Percentiles rank a stretch among this genome's conserved stretches.
Conservation (phyloP, 2,329 filamentous ascomycete species). For the Aureobasidium leucospermi region DNA sequence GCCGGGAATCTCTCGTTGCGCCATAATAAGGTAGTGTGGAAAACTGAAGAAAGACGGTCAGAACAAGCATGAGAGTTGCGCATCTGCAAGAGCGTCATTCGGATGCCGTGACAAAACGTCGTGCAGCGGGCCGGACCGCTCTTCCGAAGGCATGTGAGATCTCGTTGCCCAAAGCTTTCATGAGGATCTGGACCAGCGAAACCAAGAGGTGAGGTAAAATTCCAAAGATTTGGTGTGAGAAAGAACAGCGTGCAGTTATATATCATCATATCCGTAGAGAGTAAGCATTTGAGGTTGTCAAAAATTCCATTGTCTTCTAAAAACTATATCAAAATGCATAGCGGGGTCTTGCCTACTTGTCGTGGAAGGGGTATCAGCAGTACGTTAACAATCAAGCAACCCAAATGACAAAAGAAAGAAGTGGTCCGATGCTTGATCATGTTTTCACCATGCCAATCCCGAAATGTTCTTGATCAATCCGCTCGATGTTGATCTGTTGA, state of each 20-base stretch:
- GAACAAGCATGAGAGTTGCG: background rate
- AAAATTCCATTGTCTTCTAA: no score
- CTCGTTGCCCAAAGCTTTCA: background rate
- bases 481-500: background rate
- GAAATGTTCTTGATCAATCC: background rate
- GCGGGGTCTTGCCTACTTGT: background rate
- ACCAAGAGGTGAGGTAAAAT: no score
- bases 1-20: conserved; percentile 29
- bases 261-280: no score
- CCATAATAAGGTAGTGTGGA: background rate
- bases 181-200: background rate
- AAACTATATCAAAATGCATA: background rate
- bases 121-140: background rate
- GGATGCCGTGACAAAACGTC: background rate
- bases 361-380: conserved; percentile 4
- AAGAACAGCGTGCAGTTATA: no score
- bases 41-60: background rate
- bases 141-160: background rate
- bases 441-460: background rate
- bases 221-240: no score
- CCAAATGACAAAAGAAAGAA: conserved; percentile 6
- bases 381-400: background rate
- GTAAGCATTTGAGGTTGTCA: no score
- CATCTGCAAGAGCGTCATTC: background rate
- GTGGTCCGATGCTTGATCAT: background rate